Evolutionary conservation across 176 grass and related monocot genomes (phyloP).

Genomic region (Ananas comosus): DNA sequence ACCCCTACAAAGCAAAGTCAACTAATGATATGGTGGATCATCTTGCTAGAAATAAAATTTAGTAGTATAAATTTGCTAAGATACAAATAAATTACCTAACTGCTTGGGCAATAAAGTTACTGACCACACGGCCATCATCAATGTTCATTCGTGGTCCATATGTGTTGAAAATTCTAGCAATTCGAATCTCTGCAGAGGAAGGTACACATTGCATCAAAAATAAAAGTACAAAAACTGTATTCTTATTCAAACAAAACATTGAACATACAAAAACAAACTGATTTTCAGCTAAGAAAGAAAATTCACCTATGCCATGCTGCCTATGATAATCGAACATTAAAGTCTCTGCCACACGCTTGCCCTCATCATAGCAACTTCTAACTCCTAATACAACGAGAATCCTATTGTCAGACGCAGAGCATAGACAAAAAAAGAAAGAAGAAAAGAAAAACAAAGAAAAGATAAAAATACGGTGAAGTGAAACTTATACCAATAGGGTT

Average conservation of each 20-base stretch:
- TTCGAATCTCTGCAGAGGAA: constrained; percentile 64
- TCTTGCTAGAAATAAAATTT: constrained; percentile 1
- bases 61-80: constrained; percentile 1
- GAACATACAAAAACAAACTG: not conserved
- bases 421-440: not conserved
- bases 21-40: constrained; percentile 14
- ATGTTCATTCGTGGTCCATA: constrained; percentile 99
- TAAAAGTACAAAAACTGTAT: not conserved
- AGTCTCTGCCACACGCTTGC: constrained; percentile 98
- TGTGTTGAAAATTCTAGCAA: constrained; percentile 99
- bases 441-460: not conserved
- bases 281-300: not conserved
- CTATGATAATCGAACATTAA: constrained; percentile 99
- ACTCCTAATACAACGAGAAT: constrained; percentile 56
- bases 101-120: constrained; percentile 99
- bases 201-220: not conserved
- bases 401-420: not conserved
- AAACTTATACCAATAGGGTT: constrained; percentile 80
- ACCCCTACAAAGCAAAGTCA: constrained; percentile 46
- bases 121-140: constrained; percentile 96
- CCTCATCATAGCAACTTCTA: constrained; percentile 99
- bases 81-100: constrained; percentile 54
- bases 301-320: constrained; percentile 90
- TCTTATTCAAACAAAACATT: not conserved
- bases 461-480: not conserved